A percentile compares a stretch with the other conserved stretches of the same genome.
Conservation (phyloP, 495 filamentous ascomycete genomes). For the Evansstolkia leycettana region DNA sequence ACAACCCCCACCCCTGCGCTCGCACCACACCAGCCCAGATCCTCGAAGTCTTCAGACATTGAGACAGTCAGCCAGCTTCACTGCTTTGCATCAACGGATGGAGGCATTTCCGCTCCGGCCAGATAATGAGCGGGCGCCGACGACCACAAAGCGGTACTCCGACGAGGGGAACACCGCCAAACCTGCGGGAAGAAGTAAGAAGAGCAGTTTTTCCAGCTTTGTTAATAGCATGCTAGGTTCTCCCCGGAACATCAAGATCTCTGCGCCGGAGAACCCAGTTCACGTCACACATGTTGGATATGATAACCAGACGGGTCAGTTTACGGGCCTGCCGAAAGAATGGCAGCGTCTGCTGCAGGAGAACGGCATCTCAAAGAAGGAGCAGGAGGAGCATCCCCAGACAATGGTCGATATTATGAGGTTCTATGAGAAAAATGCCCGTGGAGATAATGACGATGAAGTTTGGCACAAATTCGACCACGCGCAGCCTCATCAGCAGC, state of each 20-base stretch:
- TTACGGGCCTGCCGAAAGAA: slow-evolving; percentile 93
- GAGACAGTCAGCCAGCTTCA: slow-evolving; percentile 73
- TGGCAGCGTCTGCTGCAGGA: slow-evolving; percentile 94
- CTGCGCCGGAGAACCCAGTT: slow-evolving; percentile 89
- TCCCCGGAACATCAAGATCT: slow-evolving; percentile 83
- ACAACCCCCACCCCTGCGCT: slow-evolving; percentile 37
- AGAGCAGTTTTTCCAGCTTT: slow-evolving; percentile 88
- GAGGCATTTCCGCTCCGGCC: slow-evolving; percentile 35
- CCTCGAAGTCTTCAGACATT: slow-evolving; percentile 43
- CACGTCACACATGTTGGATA: slow-evolving; percentile 97
- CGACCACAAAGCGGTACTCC: slow-evolving; percentile 64
- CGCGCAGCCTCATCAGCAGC: slow-evolving; percentile 50
- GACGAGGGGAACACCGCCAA: slow-evolving; percentile 61
- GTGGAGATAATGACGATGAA: slow-evolving; percentile 67
- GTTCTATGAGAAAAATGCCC: slow-evolving; percentile 90
- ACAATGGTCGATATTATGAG: slow-evolving; percentile 88
- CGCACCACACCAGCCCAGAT: slow-evolving; percentile 48
- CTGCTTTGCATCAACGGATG: slow-evolving; percentile 44
- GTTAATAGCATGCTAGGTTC: slow-evolving; percentile 88
- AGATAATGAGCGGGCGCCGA: slow-evolving; percentile 27
- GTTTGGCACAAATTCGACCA: slow-evolving; percentile 94
- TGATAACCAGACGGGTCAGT: slow-evolving; percentile 92
- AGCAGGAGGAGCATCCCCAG: slow-evolving; percentile 90
- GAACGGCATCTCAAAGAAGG: slow-evolving; percentile 90
- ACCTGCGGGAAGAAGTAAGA: slow-evolving; percentile 59